phyloP scores from a whole-genome alignment of 75 land plant genomes.

The Gnetum montanum region DNA sequence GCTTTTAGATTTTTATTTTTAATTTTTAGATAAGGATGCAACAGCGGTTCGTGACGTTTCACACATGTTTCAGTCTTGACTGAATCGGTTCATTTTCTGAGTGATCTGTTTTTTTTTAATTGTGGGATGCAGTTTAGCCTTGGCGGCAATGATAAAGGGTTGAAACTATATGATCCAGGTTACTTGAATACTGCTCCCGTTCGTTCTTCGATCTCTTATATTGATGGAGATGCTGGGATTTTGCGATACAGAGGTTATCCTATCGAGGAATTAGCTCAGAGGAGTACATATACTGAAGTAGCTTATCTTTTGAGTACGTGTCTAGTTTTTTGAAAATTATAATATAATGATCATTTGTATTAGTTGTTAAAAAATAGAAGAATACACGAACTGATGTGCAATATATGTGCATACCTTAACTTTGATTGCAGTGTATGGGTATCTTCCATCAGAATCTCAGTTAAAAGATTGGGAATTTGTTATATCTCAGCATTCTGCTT shows the following conservation, averaged over 20 bases:
- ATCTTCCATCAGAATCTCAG: slow-evolving; percentile 72
- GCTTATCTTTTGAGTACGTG: slow-evolving; percentile 82
- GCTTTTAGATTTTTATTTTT: too few relatives aligned
- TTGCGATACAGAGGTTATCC: slow-evolving; percentile 96
- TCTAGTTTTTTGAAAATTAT: too few relatives aligned
- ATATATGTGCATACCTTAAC: too few relatives aligned
- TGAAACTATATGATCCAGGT: slow-evolving; percentile 88
- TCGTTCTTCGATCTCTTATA: slow-evolving; percentile 80
- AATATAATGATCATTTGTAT: too few relatives aligned
- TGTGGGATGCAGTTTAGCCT: slow-evolving; percentile 48
- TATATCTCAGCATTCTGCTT: slow-evolving; percentile 90
- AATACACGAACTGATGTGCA: too few relatives aligned
- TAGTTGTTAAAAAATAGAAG: too few relatives aligned
- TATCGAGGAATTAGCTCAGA: slow-evolving; percentile 93
- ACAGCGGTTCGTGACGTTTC: too few relatives aligned
- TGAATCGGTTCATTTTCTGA: too few relatives aligned
- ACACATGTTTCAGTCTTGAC: too few relatives aligned
- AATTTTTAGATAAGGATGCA: too few relatives aligned
- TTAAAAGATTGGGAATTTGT: slow-evolving; percentile 86
- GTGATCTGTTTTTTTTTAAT: too few relatives aligned
- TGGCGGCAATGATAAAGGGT: slow-evolving; percentile 68
- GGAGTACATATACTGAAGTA: slow-evolving; percentile 82
- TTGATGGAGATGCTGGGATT: slow-evolving; percentile 95
- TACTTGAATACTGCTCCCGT: slow-evolving; percentile 95
- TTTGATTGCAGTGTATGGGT: slow-evolving; percentile 87